Evolutionary conservation across 2,329 filamentous ascomycete genomes (phyloP), one percentile per base, ranked within the genome.

Genomic region (Aschersonia sp.): DNA sequence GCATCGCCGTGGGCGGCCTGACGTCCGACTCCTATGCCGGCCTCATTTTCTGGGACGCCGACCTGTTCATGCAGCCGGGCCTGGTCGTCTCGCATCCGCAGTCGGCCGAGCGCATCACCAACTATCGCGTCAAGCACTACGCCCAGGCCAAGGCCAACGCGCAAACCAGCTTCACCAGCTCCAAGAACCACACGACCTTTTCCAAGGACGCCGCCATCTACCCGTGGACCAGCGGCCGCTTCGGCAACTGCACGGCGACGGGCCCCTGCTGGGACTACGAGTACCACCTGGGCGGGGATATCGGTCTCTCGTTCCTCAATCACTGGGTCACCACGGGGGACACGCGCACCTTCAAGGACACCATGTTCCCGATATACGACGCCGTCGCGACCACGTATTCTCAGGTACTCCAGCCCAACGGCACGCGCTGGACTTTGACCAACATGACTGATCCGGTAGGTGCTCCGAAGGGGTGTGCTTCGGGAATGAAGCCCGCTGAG

Each of bases 241-340:
- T 70, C 54, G 81, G 81, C 4, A 84, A 85, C 55, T 85, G 81
- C 54, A 57, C 81, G 0, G 72, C 67, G 3, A 74, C 73, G 4
- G 74, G 73, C 1, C 70, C 74, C 5, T 85, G 81, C 60, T 81
- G 78, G 57, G 80, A 84, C 58, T 85, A 85, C 55, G 71, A 85
- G 56, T 85, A 85, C 53, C 81, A 85, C 55, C 55, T 85, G 43
- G 84, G 84, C 53, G 80, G 79, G 4, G 81, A 85, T 50, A 83
- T 85, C 54, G 79, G 75, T 0, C 63, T 83, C 45, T 47, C 46
- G 3, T 32, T 60, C 41, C 45, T 54, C 46, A 59, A 57, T 48
- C 53, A 55, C 12, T 52, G 55, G 50, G 55, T 57, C 30, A 51
- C 53, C 0, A 57, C 53, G 43, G 57, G 57, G 4, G 54, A 60